Conservation (phyloP, 2,329 filamentous ascomycete species). For the Nemania serpens region DNA sequence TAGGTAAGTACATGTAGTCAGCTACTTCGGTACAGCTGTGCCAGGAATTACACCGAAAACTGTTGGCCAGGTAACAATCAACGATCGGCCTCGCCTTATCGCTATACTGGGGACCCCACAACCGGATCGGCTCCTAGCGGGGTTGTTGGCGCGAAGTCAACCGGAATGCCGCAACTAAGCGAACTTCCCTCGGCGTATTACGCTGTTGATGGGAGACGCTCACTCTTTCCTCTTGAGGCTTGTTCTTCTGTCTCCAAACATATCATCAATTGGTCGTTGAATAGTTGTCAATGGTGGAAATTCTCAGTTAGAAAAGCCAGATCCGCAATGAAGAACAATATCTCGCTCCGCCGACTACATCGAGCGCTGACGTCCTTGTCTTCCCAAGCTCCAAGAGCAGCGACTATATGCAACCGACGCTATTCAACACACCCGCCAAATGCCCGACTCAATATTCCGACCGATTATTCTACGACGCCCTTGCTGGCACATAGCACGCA, state of each 20-base stretch:
- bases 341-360: constrained; percentile 31
- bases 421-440: constrained; percentile 64
- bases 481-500: constrained; percentile 81
- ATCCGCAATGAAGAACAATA: constrained; percentile 33
- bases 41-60: neutral
- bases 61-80: constrained; percentile 53
- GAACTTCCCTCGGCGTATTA: constrained; percentile 30
- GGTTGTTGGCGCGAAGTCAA: constrained; percentile 14
- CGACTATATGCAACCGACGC: constrained; percentile 20
- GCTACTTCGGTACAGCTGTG: neutral
- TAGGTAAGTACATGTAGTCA: neutral
- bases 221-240: neutral
- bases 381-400: constrained; percentile 8
- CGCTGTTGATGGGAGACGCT: constrained; percentile 20
- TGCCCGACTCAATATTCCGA: constrained; percentile 77
- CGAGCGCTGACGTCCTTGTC: constrained; percentile 30
- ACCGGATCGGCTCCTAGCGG: constrained; percentile 25
- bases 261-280: constrained; percentile 14
- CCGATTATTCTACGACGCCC: constrained; percentile 83
- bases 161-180: constrained; percentile 40
- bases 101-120: neutral
- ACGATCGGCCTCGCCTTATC: constrained; percentile 42
- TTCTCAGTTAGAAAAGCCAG: constrained; percentile 10
- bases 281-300: constrained; percentile 25
- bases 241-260: constrained; percentile 3